Evolutionary conservation across 345 rosid species (phyloP).

Genomic region (Eucalyptus urophylla): DNA sequence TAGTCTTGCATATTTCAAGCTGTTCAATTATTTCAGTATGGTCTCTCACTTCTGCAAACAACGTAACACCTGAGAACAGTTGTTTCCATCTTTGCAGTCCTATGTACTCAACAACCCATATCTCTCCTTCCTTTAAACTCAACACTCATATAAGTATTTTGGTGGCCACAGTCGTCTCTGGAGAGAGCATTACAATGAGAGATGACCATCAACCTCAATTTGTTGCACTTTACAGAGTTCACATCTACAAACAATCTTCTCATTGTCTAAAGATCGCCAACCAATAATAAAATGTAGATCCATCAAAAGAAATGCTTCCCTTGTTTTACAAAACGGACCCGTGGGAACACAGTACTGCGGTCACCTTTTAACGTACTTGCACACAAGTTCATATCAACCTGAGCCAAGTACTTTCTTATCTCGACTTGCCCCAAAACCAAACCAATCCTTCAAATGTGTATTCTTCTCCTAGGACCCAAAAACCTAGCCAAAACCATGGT

Average conservation of each 20-base stretch:
- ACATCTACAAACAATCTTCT: neutral
- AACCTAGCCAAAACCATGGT: neutral
- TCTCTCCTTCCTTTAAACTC: neutral
- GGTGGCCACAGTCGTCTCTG: neutral
- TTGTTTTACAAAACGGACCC: neutral
- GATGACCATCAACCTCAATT: neutral
- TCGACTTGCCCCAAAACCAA: neutral
- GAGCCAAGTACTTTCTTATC: neutral
- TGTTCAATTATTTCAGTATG: neutral
- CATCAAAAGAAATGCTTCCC: neutral
- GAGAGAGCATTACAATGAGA: neutral
- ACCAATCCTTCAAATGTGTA: neutral
- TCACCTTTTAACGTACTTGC: neutral
- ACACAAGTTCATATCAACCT: neutral
- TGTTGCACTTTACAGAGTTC: neutral
- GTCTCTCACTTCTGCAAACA: neutral
- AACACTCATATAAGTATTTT: neutral
- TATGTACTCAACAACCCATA: neutral
- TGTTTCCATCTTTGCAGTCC: neutral
- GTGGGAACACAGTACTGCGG: neutral
- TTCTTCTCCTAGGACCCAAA: neutral
- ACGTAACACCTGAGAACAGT: neutral
- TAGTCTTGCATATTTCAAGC: neutral
- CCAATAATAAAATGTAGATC: neutral
- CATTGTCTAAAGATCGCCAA: neutral